Conservation (phyloP, 257 asterid genomes). For the Solanum clarkiae region DNA sequence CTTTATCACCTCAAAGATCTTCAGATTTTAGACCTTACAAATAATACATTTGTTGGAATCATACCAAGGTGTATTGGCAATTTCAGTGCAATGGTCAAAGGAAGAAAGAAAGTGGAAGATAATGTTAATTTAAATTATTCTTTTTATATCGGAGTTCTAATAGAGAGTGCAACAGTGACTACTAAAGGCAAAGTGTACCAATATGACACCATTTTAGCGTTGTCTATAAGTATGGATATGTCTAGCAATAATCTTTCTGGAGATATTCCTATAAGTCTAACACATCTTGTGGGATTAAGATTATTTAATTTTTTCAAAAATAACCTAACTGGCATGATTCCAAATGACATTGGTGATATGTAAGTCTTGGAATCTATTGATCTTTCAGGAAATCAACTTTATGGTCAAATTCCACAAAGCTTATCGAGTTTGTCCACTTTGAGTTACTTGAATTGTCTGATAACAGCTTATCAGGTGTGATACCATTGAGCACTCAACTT, state of each 20-base stretch:
- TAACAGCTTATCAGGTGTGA: constrained; percentile 7
- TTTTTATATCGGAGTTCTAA: background rate
- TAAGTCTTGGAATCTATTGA: constrained; percentile 1
- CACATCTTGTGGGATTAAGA: constrained; percentile 8
- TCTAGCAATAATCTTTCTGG: constrained; percentile 15
- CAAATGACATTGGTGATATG: constrained; percentile 6
- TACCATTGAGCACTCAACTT: background rate
- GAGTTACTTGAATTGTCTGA: background rate
- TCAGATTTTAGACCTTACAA: constrained; percentile 20
- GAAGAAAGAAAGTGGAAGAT: background rate
- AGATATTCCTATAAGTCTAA: constrained; percentile 12
- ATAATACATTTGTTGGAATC: background rate
- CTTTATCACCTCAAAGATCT: constrained; percentile 7
- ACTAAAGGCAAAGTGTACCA: constrained; percentile 3
- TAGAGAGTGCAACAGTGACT: background rate
- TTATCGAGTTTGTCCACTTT: background rate
- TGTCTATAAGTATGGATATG: constrained; percentile 12
- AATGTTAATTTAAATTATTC: background rate
- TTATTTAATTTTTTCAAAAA: constrained; percentile 18
- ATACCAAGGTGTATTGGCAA: constrained; percentile 15
- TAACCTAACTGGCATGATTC: constrained; percentile 16
- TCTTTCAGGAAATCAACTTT: background rate
- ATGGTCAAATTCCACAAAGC: background rate
- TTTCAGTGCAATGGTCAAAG: constrained; percentile 18
- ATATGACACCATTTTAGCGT: background rate